Conservation (phyloP, 2,329 filamentous ascomycete genomes). For the Mycosphaerella arachidis region DNA sequence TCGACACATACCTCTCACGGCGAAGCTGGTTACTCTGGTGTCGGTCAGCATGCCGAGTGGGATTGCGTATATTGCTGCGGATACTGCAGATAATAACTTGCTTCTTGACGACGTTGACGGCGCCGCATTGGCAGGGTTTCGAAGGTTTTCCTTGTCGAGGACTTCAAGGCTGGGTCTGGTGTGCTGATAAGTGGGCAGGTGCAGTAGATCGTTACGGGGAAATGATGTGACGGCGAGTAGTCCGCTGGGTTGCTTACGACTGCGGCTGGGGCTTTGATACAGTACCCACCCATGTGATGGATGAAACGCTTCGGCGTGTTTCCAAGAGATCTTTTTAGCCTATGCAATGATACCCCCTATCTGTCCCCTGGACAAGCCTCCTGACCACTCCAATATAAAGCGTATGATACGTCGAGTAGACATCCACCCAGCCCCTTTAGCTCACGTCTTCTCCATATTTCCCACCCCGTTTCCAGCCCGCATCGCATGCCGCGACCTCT, state of each 20-base stretch:
- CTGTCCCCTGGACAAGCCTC: too few species aligned
- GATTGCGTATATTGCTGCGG: background rate
- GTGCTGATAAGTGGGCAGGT: background rate
- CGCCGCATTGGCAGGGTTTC: background rate
- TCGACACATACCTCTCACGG: background rate
- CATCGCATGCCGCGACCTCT: conserved; percentile 22
- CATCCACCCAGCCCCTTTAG: too few species aligned
- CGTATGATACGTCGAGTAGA: too few species aligned
- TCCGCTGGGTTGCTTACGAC: conserved; percentile 1
- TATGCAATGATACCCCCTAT: too few species aligned
- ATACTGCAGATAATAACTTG: background rate
- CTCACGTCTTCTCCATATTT: background rate
- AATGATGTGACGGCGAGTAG: conserved; percentile 1
- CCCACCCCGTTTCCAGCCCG: background rate
- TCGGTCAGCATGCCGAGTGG: background rate
- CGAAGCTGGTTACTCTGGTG: background rate
- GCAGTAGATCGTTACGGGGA: background rate
- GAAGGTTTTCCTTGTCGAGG: conserved; percentile 1
- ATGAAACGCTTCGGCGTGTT: too few species aligned
- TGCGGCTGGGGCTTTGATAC: background rate
- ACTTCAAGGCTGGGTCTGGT: background rate
- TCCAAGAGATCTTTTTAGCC: too few species aligned
- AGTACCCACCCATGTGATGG: too few species aligned
- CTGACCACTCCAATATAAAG: too few species aligned
- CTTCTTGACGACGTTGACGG: background rate